These are phyloP conservation scores for Amesomyces nigricolor DNA, from an alignment of 2,329 filamentous ascomycete species.

Conservation along the genomic window DNA sequence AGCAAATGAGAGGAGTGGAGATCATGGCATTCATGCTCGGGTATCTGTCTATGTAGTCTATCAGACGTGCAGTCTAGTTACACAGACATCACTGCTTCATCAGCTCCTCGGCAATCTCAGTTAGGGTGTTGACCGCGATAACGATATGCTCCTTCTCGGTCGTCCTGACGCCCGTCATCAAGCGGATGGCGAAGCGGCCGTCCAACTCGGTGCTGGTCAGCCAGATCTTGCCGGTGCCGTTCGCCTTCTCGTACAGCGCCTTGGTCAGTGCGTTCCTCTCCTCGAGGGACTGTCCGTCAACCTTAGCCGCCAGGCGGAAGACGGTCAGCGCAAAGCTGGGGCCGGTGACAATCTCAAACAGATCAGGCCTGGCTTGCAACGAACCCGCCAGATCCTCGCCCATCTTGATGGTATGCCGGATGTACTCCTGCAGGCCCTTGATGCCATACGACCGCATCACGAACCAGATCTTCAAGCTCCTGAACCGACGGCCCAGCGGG, in stretches of 20 bases:
- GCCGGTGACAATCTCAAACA: constrained; percentile 70
- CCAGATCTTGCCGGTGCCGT: constrained; percentile 70
- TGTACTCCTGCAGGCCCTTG: constrained; percentile 65
- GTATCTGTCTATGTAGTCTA: neutral
- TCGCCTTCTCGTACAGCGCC: constrained; percentile 68
- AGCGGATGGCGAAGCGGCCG: constrained; percentile 70
- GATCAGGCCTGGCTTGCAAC: constrained; percentile 53
- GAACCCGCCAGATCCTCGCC: constrained; percentile 65
- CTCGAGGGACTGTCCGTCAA: constrained; percentile 32
- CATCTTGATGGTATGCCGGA: constrained; percentile 61
- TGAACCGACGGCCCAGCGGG: constrained; percentile 81
- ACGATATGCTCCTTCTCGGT: constrained; percentile 68
- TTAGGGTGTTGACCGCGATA: constrained; percentile 68
- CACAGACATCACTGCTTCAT: constrained; percentile 25
- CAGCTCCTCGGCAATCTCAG: constrained; percentile 56
- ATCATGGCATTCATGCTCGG: too few relatives aligned
- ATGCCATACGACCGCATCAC: constrained; percentile 74
- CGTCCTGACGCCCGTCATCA: constrained; percentile 66
- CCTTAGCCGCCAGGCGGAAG: constrained; percentile 54
- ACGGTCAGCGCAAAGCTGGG: constrained; percentile 77
- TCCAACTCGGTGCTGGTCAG: constrained; percentile 71
- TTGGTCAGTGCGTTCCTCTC: constrained; percentile 64
- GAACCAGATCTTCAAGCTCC: constrained; percentile 91
- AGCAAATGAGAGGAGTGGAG: too few relatives aligned
- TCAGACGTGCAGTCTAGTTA: neutral